Evolutionary conservation across 106 monocot species (phyloP), one percentile per base, ranked within the genome.

Genomic region (Triglochin maritima): DNA sequence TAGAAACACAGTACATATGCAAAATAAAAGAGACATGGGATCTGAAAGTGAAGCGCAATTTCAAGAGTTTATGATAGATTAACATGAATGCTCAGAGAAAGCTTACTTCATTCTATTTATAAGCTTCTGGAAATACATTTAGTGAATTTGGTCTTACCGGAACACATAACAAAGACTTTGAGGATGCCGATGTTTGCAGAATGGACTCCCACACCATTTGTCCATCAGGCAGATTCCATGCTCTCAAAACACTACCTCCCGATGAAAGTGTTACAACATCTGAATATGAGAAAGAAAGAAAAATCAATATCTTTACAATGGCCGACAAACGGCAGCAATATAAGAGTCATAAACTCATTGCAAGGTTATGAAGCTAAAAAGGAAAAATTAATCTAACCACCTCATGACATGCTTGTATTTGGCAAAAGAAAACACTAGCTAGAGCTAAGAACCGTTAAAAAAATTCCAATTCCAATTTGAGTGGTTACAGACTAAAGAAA

Each of bases 161-260:
- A 67, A 99, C 77, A 84, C 72, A 76, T 65, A 99, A 75, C 54
- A 84, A 71, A 44, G 89, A 66, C 17, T 78, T 80, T 62, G 86
- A 81, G 7, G 84, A 62, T 50, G 59, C 66, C 50, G 82, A 86
- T 77, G 69, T 60, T 60, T 80, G 84, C 66, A 99, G 79, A 77
- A 66, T 49, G 17, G 86, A 70, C 59, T 99, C 98, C 98, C 98
- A 99, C 51, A 86, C 81, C 84, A 99, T 82, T 80, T 86, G 89
- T n/a, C 98, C 98, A 81, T 99, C 98, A 59, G 98, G 98, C 81
- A 99, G 92, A 71, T 92, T 99, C 98, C 98, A 99, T 70, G 98
- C 92, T 69, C 98, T 88, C 68, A 99, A 69, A 59, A 87, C 50
- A 69, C 79, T 83, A 42, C 98, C 92, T 77, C 75, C 78, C 55